Evolutionary conservation across 768 basidiomycete genomes (phyloP), one percentile per base, ranked within the genome.

Genomic region (Candolleomyces efflorescens): DNA sequence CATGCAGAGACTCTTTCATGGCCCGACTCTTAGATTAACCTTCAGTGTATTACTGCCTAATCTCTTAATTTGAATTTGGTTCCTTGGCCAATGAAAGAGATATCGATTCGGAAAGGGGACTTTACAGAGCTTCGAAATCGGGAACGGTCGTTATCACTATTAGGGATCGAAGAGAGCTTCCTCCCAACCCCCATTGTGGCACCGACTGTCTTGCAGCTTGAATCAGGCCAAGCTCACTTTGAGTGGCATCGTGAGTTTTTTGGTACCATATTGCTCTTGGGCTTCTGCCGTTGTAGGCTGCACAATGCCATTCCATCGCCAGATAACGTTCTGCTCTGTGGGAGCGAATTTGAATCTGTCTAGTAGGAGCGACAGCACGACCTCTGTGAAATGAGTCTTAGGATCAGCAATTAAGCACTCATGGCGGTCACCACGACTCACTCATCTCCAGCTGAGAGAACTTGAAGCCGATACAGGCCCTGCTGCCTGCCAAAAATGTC

Each of bases 361-460:
- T 10, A 63, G 49, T 5, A 63, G 54, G 13, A 58, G 43, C 24
- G 50, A 60, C 11, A 63, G 54, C 7, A 63, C 45, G 39, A 63
- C 56, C 54, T 63, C 62, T 63, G 46, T 2, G 2, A 7, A 23
- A 51, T 38, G 32, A 18, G 32, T 5, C 32, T 32, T 46, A 45
- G 4, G 10, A 15, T 11, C 17, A 46, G 10, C 9, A 44, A 11
- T 9, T 36, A 3, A 43, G 41, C 41, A 43, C 17, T 5, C 41
- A 20, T 15, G 18, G 17, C 5, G 41, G 26, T 26, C 18, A n/a
- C 5, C 18, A 11, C 17, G 37, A 68, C 76, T 27, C 62, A 82
- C 80, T 81, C 70, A 80, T 79, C 63, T 82, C 80, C 7, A 82
- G 68, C 59, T 82, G 76, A 2, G 80, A 75, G 68, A 83, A 82